Evolutionary conservation across 2,329 filamentous ascomycete genomes (phyloP).

Genomic region (Aspergillus luchuensis): DNA sequence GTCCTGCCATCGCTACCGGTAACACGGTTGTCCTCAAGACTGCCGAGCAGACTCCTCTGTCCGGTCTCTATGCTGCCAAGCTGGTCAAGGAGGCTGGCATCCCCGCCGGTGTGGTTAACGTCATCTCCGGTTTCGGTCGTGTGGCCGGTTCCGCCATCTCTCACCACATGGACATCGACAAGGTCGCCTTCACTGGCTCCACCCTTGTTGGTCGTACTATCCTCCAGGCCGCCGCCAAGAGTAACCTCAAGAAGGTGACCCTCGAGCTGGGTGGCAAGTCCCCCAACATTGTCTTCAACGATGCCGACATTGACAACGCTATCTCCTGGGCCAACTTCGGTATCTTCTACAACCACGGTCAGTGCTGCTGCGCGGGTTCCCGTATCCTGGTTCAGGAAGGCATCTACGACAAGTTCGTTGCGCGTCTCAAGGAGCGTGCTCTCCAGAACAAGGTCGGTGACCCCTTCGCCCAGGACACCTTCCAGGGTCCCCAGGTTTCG

Average conservation of each 20-base stretch:
- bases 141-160: slow-evolving; percentile 70
- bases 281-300: slow-evolving; percentile 30
- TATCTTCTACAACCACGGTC: slow-evolving; percentile 33
- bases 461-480: slow-evolving; percentile 74
- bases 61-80: slow-evolving; percentile 61
- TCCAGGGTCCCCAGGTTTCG: slow-evolving; percentile 83
- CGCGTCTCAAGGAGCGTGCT: slow-evolving; percentile 75
- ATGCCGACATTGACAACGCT: slow-evolving; percentile 31
- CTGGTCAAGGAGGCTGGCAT: slow-evolving; percentile 63
- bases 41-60: slow-evolving; percentile 67
- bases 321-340: slow-evolving; percentile 31
- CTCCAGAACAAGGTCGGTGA: slow-evolving; percentile 74
- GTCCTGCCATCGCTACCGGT: slow-evolving; percentile 65
- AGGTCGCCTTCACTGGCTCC: slow-evolving; percentile 65
- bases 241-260: slow-evolving; percentile 67
- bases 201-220: slow-evolving; percentile 62
- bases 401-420: slow-evolving; percentile 58
- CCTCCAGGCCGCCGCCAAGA: slow-evolving; percentile 63
- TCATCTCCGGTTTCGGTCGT: slow-evolving; percentile 75
- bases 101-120: slow-evolving; percentile 63
- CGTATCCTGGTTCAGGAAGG: slow-evolving; percentile 29
- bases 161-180: slow-evolving; percentile 65
- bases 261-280: slow-evolving; percentile 42
- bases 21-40: slow-evolving; percentile 66
- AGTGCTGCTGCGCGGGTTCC: slow-evolving; percentile 30